These are phyloP conservation scores for Kazachstania martiniae DNA, from an alignment of 805 yeast genomes.

Conservation along the genomic window DNA sequence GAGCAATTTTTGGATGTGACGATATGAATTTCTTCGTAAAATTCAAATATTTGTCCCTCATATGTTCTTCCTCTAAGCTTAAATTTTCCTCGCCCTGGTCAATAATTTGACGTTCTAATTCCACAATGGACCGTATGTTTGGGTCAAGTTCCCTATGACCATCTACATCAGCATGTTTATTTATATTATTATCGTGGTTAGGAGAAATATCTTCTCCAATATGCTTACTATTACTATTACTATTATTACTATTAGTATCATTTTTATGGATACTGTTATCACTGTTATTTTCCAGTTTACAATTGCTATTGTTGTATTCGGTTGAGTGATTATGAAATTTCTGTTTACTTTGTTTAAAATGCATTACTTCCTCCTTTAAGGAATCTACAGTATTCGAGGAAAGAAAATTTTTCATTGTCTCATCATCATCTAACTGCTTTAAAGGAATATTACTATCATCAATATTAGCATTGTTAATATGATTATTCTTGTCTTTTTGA, in stretches of 20 bases:
- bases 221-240: no score
- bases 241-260: no score
- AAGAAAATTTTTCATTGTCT: constrained; percentile 16
- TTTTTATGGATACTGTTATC: neutral
- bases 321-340: constrained; percentile 6
- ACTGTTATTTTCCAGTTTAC: no score
- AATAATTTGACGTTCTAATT: neutral
- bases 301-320: no score
- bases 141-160: neutral
- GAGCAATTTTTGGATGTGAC: constrained; percentile 26
- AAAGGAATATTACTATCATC: neutral
- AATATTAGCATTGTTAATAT: neutral
- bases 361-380: constrained; percentile 24
- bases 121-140: neutral
- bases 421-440: constrained; percentile 9
- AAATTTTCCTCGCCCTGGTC: neutral
- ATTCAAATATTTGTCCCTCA: constrained; percentile 17
- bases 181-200: neutral
- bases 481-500: constrained; percentile 1
- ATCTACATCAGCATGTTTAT: neutral
- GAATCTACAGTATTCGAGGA: constrained; percentile 18
- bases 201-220: neutral
- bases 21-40: constrained; percentile 26
- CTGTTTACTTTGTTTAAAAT: constrained; percentile 24
- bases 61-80: constrained; percentile 7